These are phyloP conservation scores for Kwoniella pini DNA, from an alignment of 768 basidiomycete species.

Conservation along the genomic window DNA sequence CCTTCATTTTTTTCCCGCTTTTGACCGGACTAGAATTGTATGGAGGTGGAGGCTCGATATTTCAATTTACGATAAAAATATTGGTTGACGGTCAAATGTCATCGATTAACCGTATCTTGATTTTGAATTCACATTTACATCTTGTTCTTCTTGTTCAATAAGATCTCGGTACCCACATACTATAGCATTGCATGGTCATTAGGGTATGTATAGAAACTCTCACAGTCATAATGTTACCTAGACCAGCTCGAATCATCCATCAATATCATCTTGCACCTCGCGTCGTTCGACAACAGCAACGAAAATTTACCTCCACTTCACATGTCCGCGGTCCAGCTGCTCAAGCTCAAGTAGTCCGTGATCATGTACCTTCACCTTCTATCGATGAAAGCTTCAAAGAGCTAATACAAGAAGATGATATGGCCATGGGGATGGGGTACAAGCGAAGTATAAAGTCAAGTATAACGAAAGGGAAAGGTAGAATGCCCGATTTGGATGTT, in stretches of 20 bases:
- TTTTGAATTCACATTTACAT: background rate
- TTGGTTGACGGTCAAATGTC: background rate
- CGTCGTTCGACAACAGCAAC: background rate
- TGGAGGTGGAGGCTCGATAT: conserved; percentile 2
- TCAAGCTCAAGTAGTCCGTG: conserved; percentile 12
- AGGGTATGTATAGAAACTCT: background rate
- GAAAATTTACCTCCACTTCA: conserved; percentile 7
- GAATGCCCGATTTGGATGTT: conserved; percentile 15
- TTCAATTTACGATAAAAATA: background rate
- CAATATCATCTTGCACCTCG: conserved; percentile 11
- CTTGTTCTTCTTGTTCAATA: conserved; percentile 7
- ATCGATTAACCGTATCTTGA: conserved; percentile 1
- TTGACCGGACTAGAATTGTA: background rate
- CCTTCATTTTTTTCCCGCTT: conserved; percentile 19
- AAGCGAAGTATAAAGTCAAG: background rate
- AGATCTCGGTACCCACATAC: background rate
- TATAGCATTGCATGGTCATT: too few species aligned
- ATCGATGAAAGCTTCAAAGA: conserved; percentile 22
- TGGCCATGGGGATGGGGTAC: conserved; percentile 20
- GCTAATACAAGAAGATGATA: conserved; percentile 15
- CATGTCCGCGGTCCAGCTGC: background rate
- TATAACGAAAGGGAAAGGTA: conserved; percentile 5
- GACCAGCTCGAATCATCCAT: conserved; percentile 28
- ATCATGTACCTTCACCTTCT: background rate
- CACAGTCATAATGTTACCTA: conserved; percentile 21